Evolutionary conservation across 768 basidiomycete genomes (phyloP).

Genomic region (Lactarius sanguifluus): DNA sequence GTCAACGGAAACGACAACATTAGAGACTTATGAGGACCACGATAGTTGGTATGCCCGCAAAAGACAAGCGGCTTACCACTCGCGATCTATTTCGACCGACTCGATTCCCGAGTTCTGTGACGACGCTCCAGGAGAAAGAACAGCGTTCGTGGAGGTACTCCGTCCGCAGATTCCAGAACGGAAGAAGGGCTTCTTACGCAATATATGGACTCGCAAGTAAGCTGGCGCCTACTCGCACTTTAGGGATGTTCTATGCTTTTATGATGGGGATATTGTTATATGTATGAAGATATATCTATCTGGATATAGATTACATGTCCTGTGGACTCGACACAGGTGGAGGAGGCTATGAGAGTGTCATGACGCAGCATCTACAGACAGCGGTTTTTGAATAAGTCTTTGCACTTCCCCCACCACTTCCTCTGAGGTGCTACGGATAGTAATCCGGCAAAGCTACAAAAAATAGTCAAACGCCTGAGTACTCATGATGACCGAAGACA

Average conservation of each 20-base stretch:
- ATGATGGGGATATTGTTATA: conserved; percentile 24
- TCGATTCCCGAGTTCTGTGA: conserved; percentile 43
- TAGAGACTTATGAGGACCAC: not conserved
- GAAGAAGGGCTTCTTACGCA: conserved; percentile 44
- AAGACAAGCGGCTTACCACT: conserved; percentile 36
- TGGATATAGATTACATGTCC: conserved; percentile 23
- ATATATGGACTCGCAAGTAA: conserved; percentile 42
- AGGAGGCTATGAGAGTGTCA: conserved; percentile 18
- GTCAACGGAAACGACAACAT: not conserved
- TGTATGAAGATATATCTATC: conserved; percentile 23
- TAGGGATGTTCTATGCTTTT: conserved; percentile 5
- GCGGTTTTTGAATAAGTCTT: conserved; percentile 45
- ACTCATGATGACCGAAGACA: not conserved
- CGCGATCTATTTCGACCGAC: conserved; percentile 57
- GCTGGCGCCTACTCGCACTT: not conserved
- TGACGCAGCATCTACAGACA: conserved; percentile 35
- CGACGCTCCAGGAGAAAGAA: not conserved
- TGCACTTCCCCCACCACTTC: conserved; percentile 75
- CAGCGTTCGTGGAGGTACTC: not conserved
- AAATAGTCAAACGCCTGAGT: not conserved
- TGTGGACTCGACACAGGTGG: not conserved
- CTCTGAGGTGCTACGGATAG: conserved; percentile 93
- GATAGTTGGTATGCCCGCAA: conserved; percentile 15
- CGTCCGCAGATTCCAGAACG: conserved; percentile 31
- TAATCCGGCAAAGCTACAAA: conserved; percentile 81